Conservation (phyloP, 1,284 basidiomycete species). For the Phylloporus sp. region DNA sequence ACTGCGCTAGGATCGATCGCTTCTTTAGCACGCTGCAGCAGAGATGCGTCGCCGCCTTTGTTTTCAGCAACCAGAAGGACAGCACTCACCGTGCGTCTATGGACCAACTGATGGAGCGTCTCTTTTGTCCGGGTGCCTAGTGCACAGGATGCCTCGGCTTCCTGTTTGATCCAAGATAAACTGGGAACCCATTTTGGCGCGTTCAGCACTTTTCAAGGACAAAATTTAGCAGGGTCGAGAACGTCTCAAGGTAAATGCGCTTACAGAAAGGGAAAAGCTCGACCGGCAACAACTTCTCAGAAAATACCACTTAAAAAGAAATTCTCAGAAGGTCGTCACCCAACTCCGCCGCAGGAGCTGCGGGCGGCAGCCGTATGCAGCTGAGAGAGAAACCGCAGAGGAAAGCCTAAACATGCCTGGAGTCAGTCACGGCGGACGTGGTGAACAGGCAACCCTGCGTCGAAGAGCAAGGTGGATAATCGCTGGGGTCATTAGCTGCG, state of each 20-base stretch:
- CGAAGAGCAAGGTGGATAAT: background rate
- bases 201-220: constrained; percentile 22
- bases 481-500: background rate
- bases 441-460: background rate
- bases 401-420: background rate
- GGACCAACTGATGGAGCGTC: constrained; percentile 19
- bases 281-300: constrained; percentile 1
- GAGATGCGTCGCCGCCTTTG: background rate
- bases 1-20: background rate
- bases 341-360: background rate
- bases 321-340: background rate
- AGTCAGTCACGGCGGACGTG: background rate
- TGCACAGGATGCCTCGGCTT: constrained; percentile 12
- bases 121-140: constrained; percentile 14
- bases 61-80: background rate
- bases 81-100: constrained; percentile 14
- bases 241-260: too few species aligned
- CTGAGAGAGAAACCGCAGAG: background rate
- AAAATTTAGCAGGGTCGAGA: background rate
- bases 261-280: constrained; percentile 6
- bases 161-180: constrained; percentile 19
- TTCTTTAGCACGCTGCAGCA: constrained; percentile 5
- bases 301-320: background rate
- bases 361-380: constrained; percentile 3
- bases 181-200: constrained; percentile 35